phyloP scores from a whole-genome alignment of 768 basidiomycete species.

The Amanita phalloides region DNA sequence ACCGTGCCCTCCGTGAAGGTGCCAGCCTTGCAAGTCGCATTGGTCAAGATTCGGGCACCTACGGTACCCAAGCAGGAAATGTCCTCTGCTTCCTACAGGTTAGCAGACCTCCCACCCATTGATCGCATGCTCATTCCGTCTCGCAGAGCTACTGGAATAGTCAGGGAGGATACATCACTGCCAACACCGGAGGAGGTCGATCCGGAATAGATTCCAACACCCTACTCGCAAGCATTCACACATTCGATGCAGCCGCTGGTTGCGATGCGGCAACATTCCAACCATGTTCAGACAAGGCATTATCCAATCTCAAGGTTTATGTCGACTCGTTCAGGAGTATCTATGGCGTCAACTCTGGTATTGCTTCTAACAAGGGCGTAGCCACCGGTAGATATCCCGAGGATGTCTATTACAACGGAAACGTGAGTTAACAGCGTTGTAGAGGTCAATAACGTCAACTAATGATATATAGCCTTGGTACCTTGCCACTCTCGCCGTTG shows the following conservation, averaged over 20 bases:
- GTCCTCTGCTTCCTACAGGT: constrained; percentile 73
- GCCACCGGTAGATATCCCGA: constrained; percentile 73
- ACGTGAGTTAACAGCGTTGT: constrained; percentile 31
- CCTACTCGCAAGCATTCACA: constrained; percentile 65
- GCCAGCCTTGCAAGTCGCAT: constrained; percentile 47
- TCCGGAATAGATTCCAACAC: constrained; percentile 71
- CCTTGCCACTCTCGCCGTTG: constrained; percentile 57
- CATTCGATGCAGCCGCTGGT: constrained; percentile 59
- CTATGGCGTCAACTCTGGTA: constrained; percentile 53
- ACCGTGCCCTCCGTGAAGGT: constrained; percentile 66
- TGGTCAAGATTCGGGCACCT: constrained; percentile 36
- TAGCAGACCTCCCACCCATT: background rate
- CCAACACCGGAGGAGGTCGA: constrained; percentile 70
- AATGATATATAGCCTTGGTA: constrained; percentile 53
- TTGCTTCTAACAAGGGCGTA: constrained; percentile 40
- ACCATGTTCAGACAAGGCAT: constrained; percentile 68
- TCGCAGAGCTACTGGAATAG: constrained; percentile 68
- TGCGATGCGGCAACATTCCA: constrained; percentile 70
- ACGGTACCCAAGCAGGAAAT: constrained; percentile 48
- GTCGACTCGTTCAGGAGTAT: constrained; percentile 59
- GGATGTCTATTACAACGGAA: constrained; percentile 61
- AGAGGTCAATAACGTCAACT: background rate
- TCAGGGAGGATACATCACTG: constrained; percentile 43
- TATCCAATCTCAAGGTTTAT: constrained; percentile 56
- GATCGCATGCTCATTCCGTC: background rate